Base-by-base conservation (phyloP, 768 basidiomycete genomes). In the Zangia roseola region DNA sequence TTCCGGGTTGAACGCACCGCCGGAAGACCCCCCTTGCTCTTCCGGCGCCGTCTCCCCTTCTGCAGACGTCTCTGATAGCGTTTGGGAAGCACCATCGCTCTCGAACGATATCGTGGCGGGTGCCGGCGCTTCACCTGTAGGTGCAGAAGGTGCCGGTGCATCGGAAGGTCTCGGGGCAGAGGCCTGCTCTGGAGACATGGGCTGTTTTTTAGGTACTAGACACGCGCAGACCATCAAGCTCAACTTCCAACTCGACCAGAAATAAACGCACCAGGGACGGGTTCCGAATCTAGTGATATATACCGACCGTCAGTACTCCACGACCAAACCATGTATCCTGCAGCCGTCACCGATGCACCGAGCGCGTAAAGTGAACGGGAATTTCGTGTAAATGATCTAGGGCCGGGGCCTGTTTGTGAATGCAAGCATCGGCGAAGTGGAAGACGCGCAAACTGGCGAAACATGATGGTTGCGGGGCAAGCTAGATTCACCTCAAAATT, bases 1-100 rank as follows among this genome's bases (percentile, higher is more conserved):
- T 54, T 83, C 93, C 17, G 94, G 94, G 71, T 99, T 88, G 76
- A 81, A 98, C 5, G 97, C 95, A 33, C 79, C 79, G 23, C 65
- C 65, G 1, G 67, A 57, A 40, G 66, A 47, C 50, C 59, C 64
- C 46, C 40, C 68, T 20, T 63, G 63, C 14, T 31, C 31, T 31
- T 31, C 31, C 5, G 12, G 55, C 64, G 5, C 33, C 61, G 14
- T 16, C 9, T 64, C 63, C 12, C 54, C 63, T 10, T 65, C 63
- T 21, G 23, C 28, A 24, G 52, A 37, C 6, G 38, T 33, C 20
- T 50, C 53, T 25, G 43, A 45, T 16, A 53, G 38, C 14, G 21
- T 46, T 19, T 45, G 10, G 9, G 56, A 57, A n/a, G 48, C 40
- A 5, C 52, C 54, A 10, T 47, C 45, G 14, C 25, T 42, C 30